Evolutionary conservation across 331 rosid genomes (phyloP), one percentile per base, ranked within the genome.

Genomic region (Quercus phellos): DNA sequence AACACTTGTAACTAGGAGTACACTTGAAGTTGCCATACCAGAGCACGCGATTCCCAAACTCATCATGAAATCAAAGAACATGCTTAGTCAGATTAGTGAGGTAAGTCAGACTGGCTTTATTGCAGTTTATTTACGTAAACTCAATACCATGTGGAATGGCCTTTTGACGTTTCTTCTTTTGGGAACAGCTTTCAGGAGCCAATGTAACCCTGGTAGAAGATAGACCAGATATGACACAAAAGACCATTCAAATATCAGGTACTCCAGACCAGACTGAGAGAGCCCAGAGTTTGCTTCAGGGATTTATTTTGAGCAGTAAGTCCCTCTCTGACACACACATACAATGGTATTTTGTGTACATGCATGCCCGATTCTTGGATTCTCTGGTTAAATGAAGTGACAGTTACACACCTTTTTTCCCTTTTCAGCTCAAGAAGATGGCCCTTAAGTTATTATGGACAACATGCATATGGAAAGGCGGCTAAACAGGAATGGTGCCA

Each of bases 281-380:
- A 87, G 99, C 96, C 55, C 99, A 95, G 86, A 93, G 98, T 91
- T 87, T 95, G 88, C 92, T 95, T 80, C 99, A 93, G 75, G 99
- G 99, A 68, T 93, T 95, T 83, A 93, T 95, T 76, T 87, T 95
- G 84, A 95, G 99, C 92, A 84, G 99, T 93, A 84, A 89, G 97
- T 77, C 78, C 61, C 79, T 74, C 68, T 16, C 54, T 56, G 26
- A n/a, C 26, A 13, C 19, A 61, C 50, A 34, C 16, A 1, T 11
- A 4, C 11, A 27, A 11, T 18, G 43, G 72, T 29, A 16, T 11
- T 50, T 13, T 29, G 51, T 43, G 22, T 51, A 26, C 70, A 29
- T 35, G 34, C 64, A 72, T 55, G 55, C 64, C 19, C 59, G 19
- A 68, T 43, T 78, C 68, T 68, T 76, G 70, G 24, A 63, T 78